A percentile compares a stretch with the other conserved stretches of the same genome.
Conservation (phyloP, 495 filamentous ascomycete genomes). For the Rhypophila decipiens region DNA sequence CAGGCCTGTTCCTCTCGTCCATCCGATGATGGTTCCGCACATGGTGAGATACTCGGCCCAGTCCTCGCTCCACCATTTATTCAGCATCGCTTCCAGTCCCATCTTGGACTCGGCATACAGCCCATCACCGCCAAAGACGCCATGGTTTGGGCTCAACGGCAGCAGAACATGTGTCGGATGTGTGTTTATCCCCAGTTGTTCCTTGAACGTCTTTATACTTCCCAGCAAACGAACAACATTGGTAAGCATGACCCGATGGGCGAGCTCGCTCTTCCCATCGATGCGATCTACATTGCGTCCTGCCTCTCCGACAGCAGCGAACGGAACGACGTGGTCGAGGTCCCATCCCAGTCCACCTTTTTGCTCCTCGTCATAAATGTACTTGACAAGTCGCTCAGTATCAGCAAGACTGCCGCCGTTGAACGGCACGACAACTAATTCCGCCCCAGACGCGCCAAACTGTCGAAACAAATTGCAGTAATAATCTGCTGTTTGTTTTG, state of each 20-base stretch:
- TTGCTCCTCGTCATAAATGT: conserved; percentile 57
- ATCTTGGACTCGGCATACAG: conserved; percentile 93
- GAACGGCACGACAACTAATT: conserved; percentile 89
- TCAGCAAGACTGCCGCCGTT: conserved; percentile 94
- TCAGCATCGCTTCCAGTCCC: conserved; percentile 86
- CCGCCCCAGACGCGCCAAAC: conserved; percentile 78
- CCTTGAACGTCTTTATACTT: conserved; percentile 75
- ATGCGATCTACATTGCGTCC: conserved; percentile 89
- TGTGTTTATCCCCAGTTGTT: conserved; percentile 71
- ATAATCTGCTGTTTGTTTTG: conserved; percentile 84
- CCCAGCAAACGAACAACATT: conserved; percentile 84
- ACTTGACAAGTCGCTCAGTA: conserved; percentile 76
- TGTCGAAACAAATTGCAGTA: conserved; percentile 90
- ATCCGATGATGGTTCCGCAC: conserved; percentile 90
- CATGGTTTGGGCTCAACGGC: conserved; percentile 89
- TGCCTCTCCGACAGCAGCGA: conserved; percentile 87
- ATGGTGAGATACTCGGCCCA: conserved; percentile 92
- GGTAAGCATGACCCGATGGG: conserved; percentile 94
- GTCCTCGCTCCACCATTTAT: conserved; percentile 86
- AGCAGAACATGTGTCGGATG: conserved; percentile 87
- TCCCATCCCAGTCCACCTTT: conserved; percentile 64
- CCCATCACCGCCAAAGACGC: conserved; percentile 90
- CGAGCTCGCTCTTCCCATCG: conserved; percentile 88
- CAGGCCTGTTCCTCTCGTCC: conserved; percentile 91
- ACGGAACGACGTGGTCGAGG: conserved; percentile 83